phyloP scores from a whole-genome alignment of 345 rosid species.

The Linum trigynum region DNA sequence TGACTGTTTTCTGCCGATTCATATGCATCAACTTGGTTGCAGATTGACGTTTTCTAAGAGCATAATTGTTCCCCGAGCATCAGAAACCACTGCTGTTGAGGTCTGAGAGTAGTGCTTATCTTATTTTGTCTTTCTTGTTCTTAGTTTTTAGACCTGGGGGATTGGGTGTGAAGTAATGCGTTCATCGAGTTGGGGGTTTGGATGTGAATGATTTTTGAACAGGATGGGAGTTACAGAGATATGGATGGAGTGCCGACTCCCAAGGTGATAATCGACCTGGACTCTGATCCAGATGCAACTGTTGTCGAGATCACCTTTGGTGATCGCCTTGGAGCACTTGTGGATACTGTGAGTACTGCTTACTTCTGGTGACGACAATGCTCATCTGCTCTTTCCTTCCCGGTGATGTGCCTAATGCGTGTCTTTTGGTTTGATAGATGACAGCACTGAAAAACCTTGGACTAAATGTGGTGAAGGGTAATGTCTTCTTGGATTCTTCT shows the following conservation, averaged over 20 bases:
- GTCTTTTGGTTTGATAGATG: slow-evolving; percentile 42
- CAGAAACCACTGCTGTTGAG: background rate
- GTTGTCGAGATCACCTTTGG: slow-evolving; percentile 88
- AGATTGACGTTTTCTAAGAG: slow-evolving; percentile 1
- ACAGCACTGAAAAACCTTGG: slow-evolving; percentile 78
- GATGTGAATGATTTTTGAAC: slow-evolving; percentile 16
- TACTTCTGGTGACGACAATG: background rate
- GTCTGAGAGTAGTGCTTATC: background rate
- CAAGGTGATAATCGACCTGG: slow-evolving; percentile 75
- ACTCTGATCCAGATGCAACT: slow-evolving; percentile 76
- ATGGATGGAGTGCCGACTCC: slow-evolving; percentile 40
- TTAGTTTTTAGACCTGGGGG: background rate
- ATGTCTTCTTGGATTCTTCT: slow-evolving; percentile 63
- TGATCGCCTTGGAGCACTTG: slow-evolving; percentile 91
- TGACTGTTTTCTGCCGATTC: background rate
- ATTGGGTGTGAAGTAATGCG: background rate
- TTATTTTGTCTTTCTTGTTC: background rate
- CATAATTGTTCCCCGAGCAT: background rate
- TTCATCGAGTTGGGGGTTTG: background rate
- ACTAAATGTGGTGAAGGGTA: slow-evolving; percentile 80
- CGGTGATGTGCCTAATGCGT: background rate
- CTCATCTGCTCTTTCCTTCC: background rate
- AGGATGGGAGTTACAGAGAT: slow-evolving; percentile 29
- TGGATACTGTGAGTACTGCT: slow-evolving; percentile 57
- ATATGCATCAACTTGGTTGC: background rate